Evolutionary conservation across 2,329 filamentous ascomycete species (phyloP), one percentile per base, ranked within the genome.

Genomic region (Teratosphaeria pseudoeucalypti): DNA sequence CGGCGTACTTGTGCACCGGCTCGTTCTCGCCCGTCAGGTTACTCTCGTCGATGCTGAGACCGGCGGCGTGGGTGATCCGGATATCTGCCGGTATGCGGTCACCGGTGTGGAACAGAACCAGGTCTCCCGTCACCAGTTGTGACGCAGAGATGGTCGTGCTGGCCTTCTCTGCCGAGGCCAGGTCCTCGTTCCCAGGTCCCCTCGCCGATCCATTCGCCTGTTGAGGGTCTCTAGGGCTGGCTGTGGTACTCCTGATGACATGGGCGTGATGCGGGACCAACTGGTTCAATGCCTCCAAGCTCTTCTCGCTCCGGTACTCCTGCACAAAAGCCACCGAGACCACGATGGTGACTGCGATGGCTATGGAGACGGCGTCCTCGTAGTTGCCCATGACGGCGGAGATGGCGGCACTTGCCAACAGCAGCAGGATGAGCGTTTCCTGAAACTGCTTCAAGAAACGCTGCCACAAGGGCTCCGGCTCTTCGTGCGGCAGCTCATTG

Each of bases 11-110:
- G 54, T 84, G 80, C 6, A 97, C 90, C 4, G 94, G 92, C 68
- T 97, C 91, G 62, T 96, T 97, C 74, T 99, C 94, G 61, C 94
- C 94, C 0, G 94, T 99, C 60, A 99, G 77, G 70, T 99, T 99
- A 12, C 94, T 97, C 68, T 94, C 92, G 72, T 99, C 95, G 65
- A 99, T 95, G 52, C 90, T 90, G 57, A 99, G 79, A 71, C 97
- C 91, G 9, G 89, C 85, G 11, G 92, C 89, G 70, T 90, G 87
- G 7, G 90, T 97, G 57, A 99, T 95, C 53, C 94, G 87, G 67
- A 99, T 88, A 71, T 99, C 94, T 59, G 94, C 94, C 6, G 94
- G 94, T 66, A 99, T 95, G 57, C 95, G 89, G 75, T 99, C 94
- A 61, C 94, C 94, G 0, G 94, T 96, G 19, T 92, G 90, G 73